Evolutionary conservation across 306 rosid species (phyloP), one percentile per base, ranked within the genome.

Genomic region (Calophaca sinica): DNA sequence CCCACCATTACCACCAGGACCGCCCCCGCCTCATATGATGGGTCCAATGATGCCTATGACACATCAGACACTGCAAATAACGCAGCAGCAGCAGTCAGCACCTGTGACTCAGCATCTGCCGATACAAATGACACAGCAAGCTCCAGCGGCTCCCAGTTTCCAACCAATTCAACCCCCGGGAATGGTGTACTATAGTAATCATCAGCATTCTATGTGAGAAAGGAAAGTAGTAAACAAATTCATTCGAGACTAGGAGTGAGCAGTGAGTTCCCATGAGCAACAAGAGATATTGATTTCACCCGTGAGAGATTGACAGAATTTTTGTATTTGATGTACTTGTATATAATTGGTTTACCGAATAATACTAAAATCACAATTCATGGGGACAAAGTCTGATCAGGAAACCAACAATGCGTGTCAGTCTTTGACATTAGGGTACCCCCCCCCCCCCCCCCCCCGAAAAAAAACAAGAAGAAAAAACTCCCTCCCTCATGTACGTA

Each of bases 131-230:
- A 33, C 77, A 0, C 90, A 86, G 79, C 93, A 80, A 51, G 81
- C 84, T 45, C 85, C 84, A 0, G 81, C 79, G 9, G 83, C 84
- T 0, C 91, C 91, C 33, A 88, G 83, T 83, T 91, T 89, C 79
- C 88, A 87, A 75, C 86, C 90, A 2, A 87, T 85, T 68, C 91
- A 88, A 61, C 88, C 86, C 0, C 90, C 89, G 0, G 91, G 93
- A 74, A 86, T 86, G 78, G 89, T 88, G 68, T 92, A 83, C 79
- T 90, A 84, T 74, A 83, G 89, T 61, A 86, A 85, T 71, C 84
- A 82, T 42, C 91, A 80, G 70, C 88, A 74, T 66, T 84, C 92
- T 69, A 81, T 77, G 20, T 89, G 86, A 87, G 38, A 73, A 58
- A 14, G 58, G 51, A 9, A 45, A 45, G 51, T 45, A 45, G 51